A percentile compares a stretch with the other conserved stretches of the same genome.
Conservation (phyloP, 2,329 filamentous ascomycete genomes). For the Xylaria sp. region DNA sequence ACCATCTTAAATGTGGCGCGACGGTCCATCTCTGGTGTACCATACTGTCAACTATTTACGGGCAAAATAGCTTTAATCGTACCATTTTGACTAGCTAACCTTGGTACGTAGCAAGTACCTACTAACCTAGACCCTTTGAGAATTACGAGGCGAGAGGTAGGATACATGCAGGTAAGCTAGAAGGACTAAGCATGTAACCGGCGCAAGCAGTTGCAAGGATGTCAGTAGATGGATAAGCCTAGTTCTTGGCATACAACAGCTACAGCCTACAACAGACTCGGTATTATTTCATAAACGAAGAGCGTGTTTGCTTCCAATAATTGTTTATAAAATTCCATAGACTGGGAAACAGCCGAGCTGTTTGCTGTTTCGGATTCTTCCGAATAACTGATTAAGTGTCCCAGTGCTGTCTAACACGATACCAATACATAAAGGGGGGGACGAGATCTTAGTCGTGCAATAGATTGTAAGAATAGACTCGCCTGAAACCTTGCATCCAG, state of each 20-base stretch:
- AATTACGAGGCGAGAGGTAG: background rate
- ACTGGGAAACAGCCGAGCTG: background rate
- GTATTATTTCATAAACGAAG: background rate
- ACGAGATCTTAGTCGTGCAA: background rate
- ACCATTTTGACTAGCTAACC: no score
- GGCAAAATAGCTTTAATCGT: no score
- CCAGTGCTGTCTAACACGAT: background rate
- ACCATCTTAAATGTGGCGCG: background rate
- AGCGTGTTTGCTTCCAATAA: background rate
- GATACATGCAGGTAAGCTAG: conserved; percentile 1
- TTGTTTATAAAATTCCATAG: background rate
- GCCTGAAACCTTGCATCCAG: background rate
- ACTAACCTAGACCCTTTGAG: background rate
- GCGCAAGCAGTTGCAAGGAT: conserved; percentile 7
- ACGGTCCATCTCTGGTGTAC: background rate
- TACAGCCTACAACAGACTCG: background rate
- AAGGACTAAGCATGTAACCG: conserved; percentile 29
- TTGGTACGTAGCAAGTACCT: no score
- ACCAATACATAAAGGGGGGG: background rate
- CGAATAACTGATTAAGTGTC: background rate
- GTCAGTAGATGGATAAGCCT: conserved; percentile 2
- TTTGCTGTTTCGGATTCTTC: background rate
- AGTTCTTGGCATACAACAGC: conserved; percentile 24
- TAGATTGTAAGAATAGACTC: background rate
- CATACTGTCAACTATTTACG: background rate